These are phyloP conservation scores for Mycotypha africana DNA, from an alignment of 371 early-diverging fungal species.

Conservation along the genomic window DNA sequence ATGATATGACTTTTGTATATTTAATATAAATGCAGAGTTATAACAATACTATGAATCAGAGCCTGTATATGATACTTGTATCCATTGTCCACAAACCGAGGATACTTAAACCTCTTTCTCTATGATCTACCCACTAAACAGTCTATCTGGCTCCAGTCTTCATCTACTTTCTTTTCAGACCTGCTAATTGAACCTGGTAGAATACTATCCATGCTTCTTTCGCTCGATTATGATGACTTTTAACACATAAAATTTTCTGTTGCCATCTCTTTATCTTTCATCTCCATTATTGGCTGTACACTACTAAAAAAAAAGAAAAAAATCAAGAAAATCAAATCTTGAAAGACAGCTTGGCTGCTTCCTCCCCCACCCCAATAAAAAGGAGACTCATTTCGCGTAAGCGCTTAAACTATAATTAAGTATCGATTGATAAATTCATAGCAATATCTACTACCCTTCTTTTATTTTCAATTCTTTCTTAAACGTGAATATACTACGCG, in stretches of 20 bases:
- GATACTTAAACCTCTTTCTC: constrained; percentile 1
- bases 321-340: constrained; percentile 1
- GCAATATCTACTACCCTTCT: constrained; percentile 2
- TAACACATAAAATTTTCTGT: background rate
- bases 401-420: constrained; percentile 4
- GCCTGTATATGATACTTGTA: background rate
- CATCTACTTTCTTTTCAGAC: constrained; percentile 2
- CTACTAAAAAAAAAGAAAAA: constrained; percentile 3
- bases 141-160: background rate
- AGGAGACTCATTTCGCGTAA: constrained; percentile 4
- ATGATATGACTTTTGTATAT: constrained; percentile 1
- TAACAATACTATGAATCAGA: too few species aligned
- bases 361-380: constrained; percentile 2
- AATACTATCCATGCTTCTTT: background rate
- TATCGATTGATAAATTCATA: background rate
- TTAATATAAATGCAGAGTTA: too few species aligned
- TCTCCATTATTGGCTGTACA: constrained; percentile 1
- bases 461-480: constrained; percentile 4
- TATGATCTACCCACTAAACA: background rate
- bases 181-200: constrained; percentile 1
- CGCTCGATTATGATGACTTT: constrained; percentile 1
- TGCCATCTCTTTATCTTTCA: constrained; percentile 1
- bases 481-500: constrained; percentile 2
- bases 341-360: constrained; percentile 2
- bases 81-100: constrained; percentile 1